Evolutionary conservation across 2,329 filamentous ascomycete genomes (phyloP).

Genomic region (Zopfia rhizophila): DNA sequence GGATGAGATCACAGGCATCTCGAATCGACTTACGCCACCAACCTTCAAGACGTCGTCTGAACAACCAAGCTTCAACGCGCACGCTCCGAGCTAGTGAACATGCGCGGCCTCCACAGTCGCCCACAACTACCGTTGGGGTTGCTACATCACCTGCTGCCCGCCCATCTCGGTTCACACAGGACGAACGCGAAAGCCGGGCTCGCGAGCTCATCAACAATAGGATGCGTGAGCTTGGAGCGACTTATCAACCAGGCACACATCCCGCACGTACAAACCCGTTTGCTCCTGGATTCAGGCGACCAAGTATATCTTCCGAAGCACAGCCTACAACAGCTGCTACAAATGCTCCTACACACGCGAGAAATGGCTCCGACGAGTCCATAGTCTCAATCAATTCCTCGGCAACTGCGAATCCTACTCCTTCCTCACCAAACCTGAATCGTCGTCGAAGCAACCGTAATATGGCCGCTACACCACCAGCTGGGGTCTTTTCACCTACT

Average conservation of each 20-base stretch:
- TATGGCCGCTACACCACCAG: constrained; percentile 36
- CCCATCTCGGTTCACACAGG: constrained; percentile 40
- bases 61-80: constrained; percentile 48
- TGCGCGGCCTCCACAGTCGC: constrained; percentile 43
- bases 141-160: constrained; percentile 31
- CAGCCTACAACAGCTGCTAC: constrained; percentile 12
- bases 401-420: constrained; percentile 35
- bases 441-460: constrained; percentile 50
- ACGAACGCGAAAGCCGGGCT: constrained; percentile 46
- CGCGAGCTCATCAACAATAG: constrained; percentile 50
- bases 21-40: constrained; percentile 48
- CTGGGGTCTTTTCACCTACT: constrained; percentile 33
- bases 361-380: constrained; percentile 48
- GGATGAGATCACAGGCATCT: constrained; percentile 47
- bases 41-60: constrained; percentile 48
- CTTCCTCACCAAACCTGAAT: constrained; percentile 40
- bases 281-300: constrained; percentile 41
- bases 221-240: constrained; percentile 38
- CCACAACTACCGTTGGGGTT: constrained; percentile 27
- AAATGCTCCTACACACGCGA: constrained; percentile 32
- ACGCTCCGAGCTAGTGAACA: constrained; percentile 47
- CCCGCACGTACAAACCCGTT: constrained; percentile 51
- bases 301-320: constrained; percentile 33
- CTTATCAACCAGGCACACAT: constrained; percentile 30
- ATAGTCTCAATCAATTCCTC: constrained; percentile 42